Evolutionary conservation across 1,139 yeast species (phyloP), one percentile per base, ranked within the genome.

Genomic region (Taphrina sp.): DNA sequence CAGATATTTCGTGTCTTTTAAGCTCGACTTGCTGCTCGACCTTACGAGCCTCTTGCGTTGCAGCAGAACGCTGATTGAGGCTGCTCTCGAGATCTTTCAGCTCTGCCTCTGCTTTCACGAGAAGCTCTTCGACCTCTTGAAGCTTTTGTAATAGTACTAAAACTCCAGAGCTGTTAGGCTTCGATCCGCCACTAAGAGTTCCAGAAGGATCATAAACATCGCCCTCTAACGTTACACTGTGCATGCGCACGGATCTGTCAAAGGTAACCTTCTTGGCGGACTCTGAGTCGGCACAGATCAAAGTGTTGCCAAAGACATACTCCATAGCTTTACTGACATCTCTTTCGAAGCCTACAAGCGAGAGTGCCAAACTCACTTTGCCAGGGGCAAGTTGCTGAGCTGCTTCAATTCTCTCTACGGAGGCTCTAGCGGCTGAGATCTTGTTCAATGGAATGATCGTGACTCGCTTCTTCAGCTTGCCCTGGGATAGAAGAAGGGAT

Each of bases 151-250:
- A 79, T 52, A 79, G 79, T 5, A 81, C 69, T 58, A 92, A 73
- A 3, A 85, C 75, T 12, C 80, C 76, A 46, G 74, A 71, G n/a
- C 66, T 59, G 38, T 65, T 69, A 61, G 76, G 80, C 62, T 92
- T 77, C 20, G 95, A 83, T n/a, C 98, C 98, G 54, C 99, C 99
- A 1, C 96, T 86, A 37, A 94, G 73, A 20, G 95, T 88, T 12
- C 99, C 99, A 63, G 85, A 89, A 0, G 98, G 98, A 67, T 94
- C 98, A 70, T 90, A 94, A 8, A 84, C 78, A 69, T 92, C 98
- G 47, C 98, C 99, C 54, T 90, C 94, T 38, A 86, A 69, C 0
- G 99, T 94, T 12, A 94, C 90, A n/a, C 95, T 84, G 64, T 92
- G 81, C 0, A 90, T 76, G 61, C 87, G 77, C 12, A 92, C 81